phyloP scores from a whole-genome alignment of 371 early-diverging fungal genomes.

The Blakeslea trispora region DNA sequence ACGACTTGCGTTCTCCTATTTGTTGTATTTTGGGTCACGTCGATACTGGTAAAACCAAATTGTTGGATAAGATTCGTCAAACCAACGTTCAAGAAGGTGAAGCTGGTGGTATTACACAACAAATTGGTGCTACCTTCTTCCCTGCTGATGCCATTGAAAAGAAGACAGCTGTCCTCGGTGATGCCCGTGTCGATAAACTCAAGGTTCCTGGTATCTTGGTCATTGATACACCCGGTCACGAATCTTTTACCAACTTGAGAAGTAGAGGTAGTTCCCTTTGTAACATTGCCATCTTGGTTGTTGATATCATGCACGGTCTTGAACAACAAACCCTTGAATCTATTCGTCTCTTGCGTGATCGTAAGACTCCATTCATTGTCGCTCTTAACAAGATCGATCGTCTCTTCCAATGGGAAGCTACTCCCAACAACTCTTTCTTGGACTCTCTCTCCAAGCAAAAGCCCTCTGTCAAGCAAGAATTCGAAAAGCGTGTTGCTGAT shows the following conservation, averaged over 20 bases:
- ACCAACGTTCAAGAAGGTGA: constrained; percentile 99
- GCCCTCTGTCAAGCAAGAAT: constrained; percentile 82
- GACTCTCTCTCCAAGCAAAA: constrained; percentile 84
- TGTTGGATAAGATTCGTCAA: constrained; percentile 99
- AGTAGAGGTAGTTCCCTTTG: constrained; percentile 99
- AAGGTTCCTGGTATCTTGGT: constrained; percentile 98
- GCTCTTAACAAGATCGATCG: constrained; percentile 99
- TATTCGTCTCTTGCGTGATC: constrained; percentile 89
- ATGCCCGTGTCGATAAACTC: constrained; percentile 44
- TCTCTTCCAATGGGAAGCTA: constrained; percentile 95
- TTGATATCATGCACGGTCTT: constrained; percentile 99
- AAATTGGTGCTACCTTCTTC: constrained; percentile 99
- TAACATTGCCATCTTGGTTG: constrained; percentile 99
- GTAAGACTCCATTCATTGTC: constrained; percentile 99
- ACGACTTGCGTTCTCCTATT: constrained; percentile 97
- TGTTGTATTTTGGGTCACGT: constrained; percentile 99
- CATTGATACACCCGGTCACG: constrained; percentile 99
- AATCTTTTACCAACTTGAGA: constrained; percentile 99
- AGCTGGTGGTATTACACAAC: constrained; percentile 99
- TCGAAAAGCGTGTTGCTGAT: constrained; percentile 81
- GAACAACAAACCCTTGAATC: constrained; percentile 99
- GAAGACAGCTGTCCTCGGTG: constrained; percentile 84
- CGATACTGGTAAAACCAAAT: constrained; percentile 99
- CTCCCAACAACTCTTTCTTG: constrained; percentile 81
- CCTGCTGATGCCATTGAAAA: constrained; percentile 92